Evolutionary conservation across 805 yeast species (phyloP).

Genomic region (Ogataea parapolymorpha): DNA sequence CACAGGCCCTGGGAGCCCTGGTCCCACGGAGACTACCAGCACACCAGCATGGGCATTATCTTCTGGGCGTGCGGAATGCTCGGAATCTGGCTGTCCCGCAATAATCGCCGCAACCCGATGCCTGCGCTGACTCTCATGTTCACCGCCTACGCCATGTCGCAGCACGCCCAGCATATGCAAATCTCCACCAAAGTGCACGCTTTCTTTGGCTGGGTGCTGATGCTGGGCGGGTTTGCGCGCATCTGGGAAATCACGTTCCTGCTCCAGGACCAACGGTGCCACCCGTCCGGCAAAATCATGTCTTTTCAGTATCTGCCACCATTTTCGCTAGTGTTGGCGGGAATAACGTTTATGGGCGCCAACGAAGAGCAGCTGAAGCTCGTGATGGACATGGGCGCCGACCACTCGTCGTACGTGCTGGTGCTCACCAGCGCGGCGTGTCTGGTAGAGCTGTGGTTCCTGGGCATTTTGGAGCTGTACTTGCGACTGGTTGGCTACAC

Average conservation of each 20-base stretch:
- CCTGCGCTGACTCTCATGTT: slow-evolving; percentile 81
- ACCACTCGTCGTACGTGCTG: slow-evolving; percentile 79
- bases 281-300: slow-evolving; percentile 43
- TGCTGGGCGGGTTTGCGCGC: slow-evolving; percentile 73
- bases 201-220: slow-evolving; percentile 78
- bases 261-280: slow-evolving; percentile 54
- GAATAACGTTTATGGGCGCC: slow-evolving; percentile 86
- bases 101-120: slow-evolving; percentile 64
- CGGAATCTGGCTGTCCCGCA: slow-evolving; percentile 73
- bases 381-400: slow-evolving; percentile 73
- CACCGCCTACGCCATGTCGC: slow-evolving; percentile 94
- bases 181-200: slow-evolving; percentile 86
- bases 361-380: slow-evolving; percentile 80
- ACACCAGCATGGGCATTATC: slow-evolving; percentile 92
- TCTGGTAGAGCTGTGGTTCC: slow-evolving; percentile 62
- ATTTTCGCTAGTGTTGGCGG: slow-evolving; percentile 71
- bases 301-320: slow-evolving; percentile 89
- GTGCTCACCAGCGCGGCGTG: slow-evolving; percentile 71
- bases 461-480: slow-evolving; percentile 58
- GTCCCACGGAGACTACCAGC: slow-evolving; percentile 93
- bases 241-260: slow-evolving; percentile 77
- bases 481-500: slow-evolving; percentile 38
- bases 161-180: slow-evolving; percentile 71
- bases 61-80: slow-evolving; percentile 95
- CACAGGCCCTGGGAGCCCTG: slow-evolving; percentile 90